A percentile compares a stretch with the other conserved stretches of the same genome.
These are phyloP conservation scores for Mucor piriformis DNA, from an alignment of 371 early-diverging fungal species.

Conservation along the genomic window DNA sequence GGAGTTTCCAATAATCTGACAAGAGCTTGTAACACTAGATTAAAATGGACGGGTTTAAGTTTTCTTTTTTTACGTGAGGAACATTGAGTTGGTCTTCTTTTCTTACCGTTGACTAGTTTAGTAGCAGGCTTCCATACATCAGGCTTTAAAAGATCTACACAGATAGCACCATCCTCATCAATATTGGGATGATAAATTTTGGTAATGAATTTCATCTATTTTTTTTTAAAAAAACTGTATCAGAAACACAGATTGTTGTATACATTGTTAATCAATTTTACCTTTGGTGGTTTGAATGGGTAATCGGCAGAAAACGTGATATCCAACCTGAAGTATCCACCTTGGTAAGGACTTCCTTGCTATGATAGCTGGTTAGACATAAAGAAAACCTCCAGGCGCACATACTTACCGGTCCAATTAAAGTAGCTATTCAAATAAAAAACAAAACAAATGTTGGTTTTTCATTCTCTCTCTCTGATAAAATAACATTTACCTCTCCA, in stretches of 20 bases:
- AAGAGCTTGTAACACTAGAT: constrained; percentile 70
- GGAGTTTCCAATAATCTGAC: constrained; percentile 77
- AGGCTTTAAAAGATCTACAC: constrained; percentile 79
- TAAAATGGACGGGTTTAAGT: neutral
- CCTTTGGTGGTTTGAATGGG: constrained; percentile 93
- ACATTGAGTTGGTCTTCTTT: neutral
- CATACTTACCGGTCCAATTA: constrained; percentile 50
- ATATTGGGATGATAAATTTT: constrained; percentile 95
- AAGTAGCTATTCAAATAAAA: constrained; percentile 25
- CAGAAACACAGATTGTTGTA: too few species aligned
- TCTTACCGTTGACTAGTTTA: constrained; percentile 63
- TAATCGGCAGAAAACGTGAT: constrained; percentile 84
- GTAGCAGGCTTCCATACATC: constrained; percentile 95
- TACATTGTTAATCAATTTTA: constrained; percentile 30
- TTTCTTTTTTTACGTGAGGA: neutral
- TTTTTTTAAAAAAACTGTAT: too few species aligned
- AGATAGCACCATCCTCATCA: constrained; percentile 82
- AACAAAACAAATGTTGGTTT: neutral
- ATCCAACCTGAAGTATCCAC: constrained; percentile 82
- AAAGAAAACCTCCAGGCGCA: neutral
- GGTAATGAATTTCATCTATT: constrained; percentile 79
- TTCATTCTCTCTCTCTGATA: neutral
- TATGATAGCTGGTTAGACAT: constrained; percentile 6
- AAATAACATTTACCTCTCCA: constrained; percentile 90
- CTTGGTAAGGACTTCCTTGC: constrained; percentile 76